Evolutionary conservation across 148 eudicot genomes (phyloP).

Genomic region (Suaeda aralocaspica): DNA sequence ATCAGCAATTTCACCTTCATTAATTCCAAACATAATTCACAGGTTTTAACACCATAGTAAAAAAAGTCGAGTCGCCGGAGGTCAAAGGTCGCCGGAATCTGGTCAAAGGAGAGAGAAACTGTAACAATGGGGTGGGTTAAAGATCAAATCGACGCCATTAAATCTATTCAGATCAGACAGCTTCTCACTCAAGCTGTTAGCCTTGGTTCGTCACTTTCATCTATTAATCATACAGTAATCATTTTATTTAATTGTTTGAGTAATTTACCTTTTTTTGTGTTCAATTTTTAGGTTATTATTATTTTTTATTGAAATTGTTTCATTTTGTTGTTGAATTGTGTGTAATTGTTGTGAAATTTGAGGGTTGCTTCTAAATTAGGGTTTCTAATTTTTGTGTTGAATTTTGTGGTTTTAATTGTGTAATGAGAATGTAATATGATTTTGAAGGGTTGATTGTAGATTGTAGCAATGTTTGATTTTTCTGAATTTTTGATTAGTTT

Average conservation of each 20-base stretch:
- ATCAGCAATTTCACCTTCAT: too few species aligned
- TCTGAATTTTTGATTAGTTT: too few species aligned
- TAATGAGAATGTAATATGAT: neutral
- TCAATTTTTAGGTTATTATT: neutral
- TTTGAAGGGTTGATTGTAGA: neutral
- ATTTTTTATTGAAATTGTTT: neutral
- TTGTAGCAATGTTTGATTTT: neutral
- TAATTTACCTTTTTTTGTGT: neutral
- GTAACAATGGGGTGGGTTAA: conserved; percentile 40
- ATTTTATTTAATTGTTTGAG: too few species aligned
- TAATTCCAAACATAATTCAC: too few species aligned
- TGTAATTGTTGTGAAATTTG: neutral
- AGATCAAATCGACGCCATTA: conserved; percentile 44
- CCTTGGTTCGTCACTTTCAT: conserved; percentile 35
- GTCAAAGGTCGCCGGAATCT: conserved; percentile 25
- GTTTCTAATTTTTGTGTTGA: neutral
- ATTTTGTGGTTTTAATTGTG: neutral
- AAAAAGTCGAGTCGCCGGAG: neutral
- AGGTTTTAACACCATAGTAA: neutral
- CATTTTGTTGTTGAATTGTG: neutral
- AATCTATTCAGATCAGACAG: conserved; percentile 49
- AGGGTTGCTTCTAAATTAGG: conserved; percentile 1
- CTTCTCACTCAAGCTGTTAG: conserved; percentile 43
- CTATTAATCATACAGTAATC: neutral
- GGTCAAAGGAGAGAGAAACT: conserved; percentile 28